These are phyloP conservation scores for Moesziomyces parantarcticus DNA, from an alignment of 1,284 basidiomycete genomes.

Conservation along the genomic window DNA sequence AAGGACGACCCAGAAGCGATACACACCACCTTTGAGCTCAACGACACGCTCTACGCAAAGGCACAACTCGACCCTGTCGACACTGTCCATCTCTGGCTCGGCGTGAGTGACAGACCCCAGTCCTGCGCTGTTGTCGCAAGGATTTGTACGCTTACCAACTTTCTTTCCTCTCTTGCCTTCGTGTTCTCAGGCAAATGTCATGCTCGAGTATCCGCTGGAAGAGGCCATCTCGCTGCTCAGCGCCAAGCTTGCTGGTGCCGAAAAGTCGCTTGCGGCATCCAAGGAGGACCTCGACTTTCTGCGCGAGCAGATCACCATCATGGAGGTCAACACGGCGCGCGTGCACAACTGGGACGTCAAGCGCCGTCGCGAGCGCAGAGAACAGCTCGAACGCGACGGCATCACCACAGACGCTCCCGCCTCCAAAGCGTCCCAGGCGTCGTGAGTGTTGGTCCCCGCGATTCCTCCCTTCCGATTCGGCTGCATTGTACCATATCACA, in stretches of 20 bases:
- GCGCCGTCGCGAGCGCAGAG: constrained; percentile 74
- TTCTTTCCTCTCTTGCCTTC: neutral
- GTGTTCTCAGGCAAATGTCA: constrained; percentile 75
- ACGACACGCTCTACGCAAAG: constrained; percentile 93
- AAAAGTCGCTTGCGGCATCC: constrained; percentile 77
- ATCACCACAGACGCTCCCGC: constrained; percentile 13
- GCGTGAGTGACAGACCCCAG: constrained; percentile 76
- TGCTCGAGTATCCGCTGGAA: constrained; percentile 91
- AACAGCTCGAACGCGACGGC: constrained; percentile 38
- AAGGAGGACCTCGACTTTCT: constrained; percentile 92
- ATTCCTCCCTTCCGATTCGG: neutral
- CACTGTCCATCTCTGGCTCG: constrained; percentile 93
- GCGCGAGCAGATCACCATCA: constrained; percentile 93
- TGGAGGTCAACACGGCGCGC: constrained; percentile 97
- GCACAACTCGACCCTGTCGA: constrained; percentile 87
- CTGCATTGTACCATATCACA: constrained; percentile 7
- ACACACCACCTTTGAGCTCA: constrained; percentile 91
- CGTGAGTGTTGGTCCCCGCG: constrained; percentile 35
- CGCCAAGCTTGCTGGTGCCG: constrained; percentile 82
- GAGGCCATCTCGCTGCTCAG: constrained; percentile 81
- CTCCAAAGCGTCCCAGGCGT: constrained; percentile 25
- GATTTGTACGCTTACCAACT: neutral
- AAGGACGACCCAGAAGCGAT: constrained; percentile 74
- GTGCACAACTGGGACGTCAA: constrained; percentile 98
- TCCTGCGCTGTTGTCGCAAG: neutral